Evolutionary conservation across 1,139 yeast genomes (phyloP).

Genomic region (Kluyveromyces sp.): DNA sequence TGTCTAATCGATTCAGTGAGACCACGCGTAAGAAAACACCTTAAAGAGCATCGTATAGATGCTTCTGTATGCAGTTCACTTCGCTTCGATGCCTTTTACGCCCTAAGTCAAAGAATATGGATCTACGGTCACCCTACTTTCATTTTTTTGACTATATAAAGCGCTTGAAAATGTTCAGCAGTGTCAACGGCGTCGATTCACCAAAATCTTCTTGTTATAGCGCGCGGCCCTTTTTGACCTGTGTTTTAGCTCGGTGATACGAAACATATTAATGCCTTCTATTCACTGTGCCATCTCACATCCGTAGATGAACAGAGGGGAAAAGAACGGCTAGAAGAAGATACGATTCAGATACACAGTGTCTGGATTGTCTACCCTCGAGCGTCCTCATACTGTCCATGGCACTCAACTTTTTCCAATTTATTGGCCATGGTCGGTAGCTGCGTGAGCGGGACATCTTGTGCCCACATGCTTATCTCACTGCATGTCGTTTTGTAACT

Average conservation of each 20-base stretch:
- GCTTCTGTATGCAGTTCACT: too few species aligned
- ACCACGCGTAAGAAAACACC: too few species aligned
- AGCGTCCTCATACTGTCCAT: slow-evolving; percentile 35
- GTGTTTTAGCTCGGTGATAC: slow-evolving; percentile 21
- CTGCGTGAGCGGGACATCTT: slow-evolving; percentile 30
- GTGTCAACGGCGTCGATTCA: too few species aligned
- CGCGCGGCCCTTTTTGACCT: slow-evolving; percentile 1
- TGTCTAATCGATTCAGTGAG: too few species aligned
- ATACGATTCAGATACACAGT: neutral
- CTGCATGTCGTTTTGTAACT: neutral
- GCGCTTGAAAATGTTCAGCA: too few species aligned
- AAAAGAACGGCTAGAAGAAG: slow-evolving; percentile 31
- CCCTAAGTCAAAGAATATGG: neutral
- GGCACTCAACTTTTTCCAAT: slow-evolving; percentile 14
- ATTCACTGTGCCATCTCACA: slow-evolving; percentile 33
- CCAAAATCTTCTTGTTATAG: neutral
- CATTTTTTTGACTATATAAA: neutral
- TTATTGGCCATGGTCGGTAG: slow-evolving; percentile 29
- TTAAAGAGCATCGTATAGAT: too few species aligned
- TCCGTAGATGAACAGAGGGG: slow-evolving; percentile 34
- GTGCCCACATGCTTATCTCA: too few species aligned
- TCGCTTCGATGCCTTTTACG: too few species aligned
- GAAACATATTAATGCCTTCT: slow-evolving; percentile 28
- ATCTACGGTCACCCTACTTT: neutral
- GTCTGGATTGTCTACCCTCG: slow-evolving; percentile 12